Percentiles rank a stretch among this genome's conserved stretches.
Evolutionary conservation across 202 grass and related monocot genomes (phyloP).

Genomic region (Zoysia matrella): DNA sequence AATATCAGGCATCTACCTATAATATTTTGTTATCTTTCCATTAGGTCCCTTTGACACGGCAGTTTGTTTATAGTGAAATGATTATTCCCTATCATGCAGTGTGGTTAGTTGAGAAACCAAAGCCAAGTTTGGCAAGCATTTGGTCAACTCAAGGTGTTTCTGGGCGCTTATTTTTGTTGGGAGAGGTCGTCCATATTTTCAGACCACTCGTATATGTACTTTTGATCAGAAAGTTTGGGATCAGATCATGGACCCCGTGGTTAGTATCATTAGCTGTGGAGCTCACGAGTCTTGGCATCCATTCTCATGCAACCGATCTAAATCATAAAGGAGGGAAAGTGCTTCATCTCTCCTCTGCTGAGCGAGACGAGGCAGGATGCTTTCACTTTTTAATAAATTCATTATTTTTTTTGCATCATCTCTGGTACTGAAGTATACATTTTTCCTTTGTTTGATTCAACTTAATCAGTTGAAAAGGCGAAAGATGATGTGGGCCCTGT

Average conservation of each 20-base stretch:
- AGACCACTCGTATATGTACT: slow-evolving; percentile 90
- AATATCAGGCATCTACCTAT: not conserved
- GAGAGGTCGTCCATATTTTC: slow-evolving; percentile 83
- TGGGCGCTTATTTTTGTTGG: not conserved
- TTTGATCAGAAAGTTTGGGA: slow-evolving; percentile 90
- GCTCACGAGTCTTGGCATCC: not conserved
- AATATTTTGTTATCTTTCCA: slow-evolving; percentile 13
- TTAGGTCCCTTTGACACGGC: not conserved
- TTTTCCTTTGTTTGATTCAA: slow-evolving; percentile 24
- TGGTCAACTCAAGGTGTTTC: too few species aligned
- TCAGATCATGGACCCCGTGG: slow-evolving; percentile 94
- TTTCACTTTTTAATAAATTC: slow-evolving; percentile 18
- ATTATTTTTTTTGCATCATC: not conserved
- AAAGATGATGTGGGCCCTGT: slow-evolving; percentile 57
- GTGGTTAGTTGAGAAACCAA: too few species aligned
- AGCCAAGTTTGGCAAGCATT: too few species aligned
- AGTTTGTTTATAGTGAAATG: not conserved
- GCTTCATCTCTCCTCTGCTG: slow-evolving; percentile 73
- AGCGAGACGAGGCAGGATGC: slow-evolving; percentile 84
- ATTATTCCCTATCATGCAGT: slow-evolving; percentile 43
- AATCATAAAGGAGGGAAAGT: slow-evolving; percentile 55
- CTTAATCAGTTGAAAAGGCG: slow-evolving; percentile 80
- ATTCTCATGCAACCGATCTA: slow-evolving; percentile 45
- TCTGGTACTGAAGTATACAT: slow-evolving; percentile 19
- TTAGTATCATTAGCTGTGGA: slow-evolving; percentile 84